These are phyloP conservation scores for Eutrema yunnanense DNA, from an alignment of 345 rosid species.

Conservation along the genomic window DNA sequence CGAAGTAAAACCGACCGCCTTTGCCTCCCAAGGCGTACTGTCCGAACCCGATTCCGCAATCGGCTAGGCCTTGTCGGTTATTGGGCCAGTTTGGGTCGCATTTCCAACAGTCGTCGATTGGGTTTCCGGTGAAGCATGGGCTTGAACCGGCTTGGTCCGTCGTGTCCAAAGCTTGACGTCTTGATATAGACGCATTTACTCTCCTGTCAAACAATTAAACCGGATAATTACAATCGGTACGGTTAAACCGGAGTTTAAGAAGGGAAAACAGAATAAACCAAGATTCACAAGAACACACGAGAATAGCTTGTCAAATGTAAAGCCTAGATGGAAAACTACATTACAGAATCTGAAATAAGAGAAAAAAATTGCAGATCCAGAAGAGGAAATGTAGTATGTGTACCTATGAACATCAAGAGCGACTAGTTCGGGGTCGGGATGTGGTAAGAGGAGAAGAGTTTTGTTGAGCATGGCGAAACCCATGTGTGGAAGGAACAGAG, in stretches of 20 bases:
- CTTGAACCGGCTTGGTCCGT: conserved; percentile 36
- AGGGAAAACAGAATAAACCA: background rate
- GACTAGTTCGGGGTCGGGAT: conserved; percentile 72
- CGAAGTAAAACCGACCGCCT: conserved; percentile 76
- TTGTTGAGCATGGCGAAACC: conserved; percentile 45
- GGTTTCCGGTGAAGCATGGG: conserved; percentile 78
- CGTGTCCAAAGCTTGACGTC: conserved; percentile 50
- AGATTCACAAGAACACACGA: background rate
- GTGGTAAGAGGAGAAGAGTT: conserved; percentile 54
- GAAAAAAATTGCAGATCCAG: background rate
- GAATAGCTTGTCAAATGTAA: background rate
- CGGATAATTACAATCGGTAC: background rate
- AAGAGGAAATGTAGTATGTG: background rate
- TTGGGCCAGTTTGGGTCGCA: conserved; percentile 95
- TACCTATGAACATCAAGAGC: conserved; percentile 81
- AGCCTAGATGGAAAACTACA: background rate
- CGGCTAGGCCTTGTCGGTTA: conserved; percentile 84
- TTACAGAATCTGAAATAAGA: background rate
- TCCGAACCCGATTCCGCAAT: conserved; percentile 93
- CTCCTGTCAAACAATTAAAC: conserved; percentile 40
- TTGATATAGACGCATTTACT: conserved; percentile 76
- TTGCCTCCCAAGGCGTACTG: conserved; percentile 91
- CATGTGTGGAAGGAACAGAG: conserved; percentile 33
- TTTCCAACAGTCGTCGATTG: conserved; percentile 98
- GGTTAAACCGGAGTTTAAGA: background rate